These are phyloP conservation scores for Alternaria dauci DNA, from an alignment of 2,329 filamentous ascomycete species.

Conservation along the genomic window DNA sequence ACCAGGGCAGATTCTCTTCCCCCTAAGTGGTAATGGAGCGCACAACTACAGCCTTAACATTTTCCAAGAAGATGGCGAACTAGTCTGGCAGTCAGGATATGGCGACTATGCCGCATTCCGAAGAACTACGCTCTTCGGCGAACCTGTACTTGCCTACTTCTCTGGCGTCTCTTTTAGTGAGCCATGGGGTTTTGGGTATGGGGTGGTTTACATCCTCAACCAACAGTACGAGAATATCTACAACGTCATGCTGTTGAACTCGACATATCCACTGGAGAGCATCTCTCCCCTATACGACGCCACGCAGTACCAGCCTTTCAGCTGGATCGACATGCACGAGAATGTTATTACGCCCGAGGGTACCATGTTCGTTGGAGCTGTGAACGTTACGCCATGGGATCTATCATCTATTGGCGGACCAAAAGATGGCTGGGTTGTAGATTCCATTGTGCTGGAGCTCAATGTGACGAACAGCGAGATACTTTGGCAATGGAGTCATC, in stretches of 20 bases:
- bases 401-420: slow-evolving; percentile 9
- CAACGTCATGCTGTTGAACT: slow-evolving; percentile 5
- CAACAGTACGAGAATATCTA: slow-evolving; percentile 9
- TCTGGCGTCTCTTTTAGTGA: not conserved
- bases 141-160: slow-evolving; percentile 2
- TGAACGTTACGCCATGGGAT: slow-evolving; percentile 20
- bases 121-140: not conserved
- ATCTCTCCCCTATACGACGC: slow-evolving; percentile 17
- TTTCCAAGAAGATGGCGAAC: slow-evolving; percentile 6
- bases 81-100: slow-evolving; percentile 4
- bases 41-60: slow-evolving; percentile 19
- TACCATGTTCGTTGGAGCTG: slow-evolving; percentile 14
- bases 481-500: slow-evolving; percentile 19
- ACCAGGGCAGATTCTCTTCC: slow-evolving; percentile 14
- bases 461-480: slow-evolving; percentile 20
- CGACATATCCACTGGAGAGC: slow-evolving; percentile 1
- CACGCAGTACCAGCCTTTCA: slow-evolving; percentile 12
- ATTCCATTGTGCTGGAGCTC: slow-evolving; percentile 3
- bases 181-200: slow-evolving; percentile 7
- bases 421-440: slow-evolving; percentile 7
- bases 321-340: slow-evolving; percentile 22
- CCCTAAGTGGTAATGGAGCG: slow-evolving; percentile 6
- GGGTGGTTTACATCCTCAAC: slow-evolving; percentile 3
- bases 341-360: slow-evolving; percentile 15
- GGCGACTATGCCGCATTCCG: slow-evolving; percentile 9